phyloP scores from a whole-genome alignment of 768 basidiomycete genomes.

The Collybiopsis luxurians region DNA sequence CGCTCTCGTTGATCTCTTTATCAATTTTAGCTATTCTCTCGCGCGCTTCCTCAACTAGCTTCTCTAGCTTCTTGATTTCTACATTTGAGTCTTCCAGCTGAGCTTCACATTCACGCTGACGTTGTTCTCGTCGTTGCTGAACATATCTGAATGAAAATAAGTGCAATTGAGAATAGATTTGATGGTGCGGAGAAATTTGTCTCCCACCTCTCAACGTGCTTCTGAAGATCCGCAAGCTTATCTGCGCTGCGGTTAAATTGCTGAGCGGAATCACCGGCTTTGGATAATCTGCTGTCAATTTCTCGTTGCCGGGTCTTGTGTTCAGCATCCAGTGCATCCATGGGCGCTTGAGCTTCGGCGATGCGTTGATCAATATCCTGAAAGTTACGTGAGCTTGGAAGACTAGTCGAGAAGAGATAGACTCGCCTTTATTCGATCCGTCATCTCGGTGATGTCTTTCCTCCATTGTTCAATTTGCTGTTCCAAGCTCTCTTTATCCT shows the following conservation, averaged over 20 bases:
- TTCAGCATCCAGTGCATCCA: constrained; percentile 58
- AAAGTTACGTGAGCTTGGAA: neutral
- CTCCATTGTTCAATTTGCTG: constrained; percentile 56
- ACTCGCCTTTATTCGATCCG: constrained; percentile 48
- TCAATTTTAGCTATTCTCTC: constrained; percentile 56
- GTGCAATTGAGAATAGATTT: neutral
- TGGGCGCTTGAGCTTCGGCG: constrained; percentile 58
- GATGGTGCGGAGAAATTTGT: neutral
- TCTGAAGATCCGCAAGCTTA: constrained; percentile 57
- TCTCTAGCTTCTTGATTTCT: constrained; percentile 34
- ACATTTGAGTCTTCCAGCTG: constrained; percentile 44
- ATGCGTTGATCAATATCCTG: constrained; percentile 68
- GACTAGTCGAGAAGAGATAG: neutral
- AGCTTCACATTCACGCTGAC: constrained; percentile 56
- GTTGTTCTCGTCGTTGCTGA: constrained; percentile 59
- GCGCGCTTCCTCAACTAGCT: constrained; percentile 36
- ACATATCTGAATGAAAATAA: constrained; percentile 54
- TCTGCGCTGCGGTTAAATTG: constrained; percentile 67
- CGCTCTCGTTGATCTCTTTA: constrained; percentile 77
- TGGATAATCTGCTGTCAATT: constrained; percentile 42
- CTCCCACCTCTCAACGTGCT: constrained; percentile 61
- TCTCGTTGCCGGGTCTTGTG: constrained; percentile 49
- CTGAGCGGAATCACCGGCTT: constrained; percentile 56
- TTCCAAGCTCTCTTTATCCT: constrained; percentile 57
- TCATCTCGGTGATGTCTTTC: constrained; percentile 47